A percentile compares a stretch with the other conserved stretches of the same genome.
These are phyloP conservation scores for Nitzschia sp. DNA, from an alignment of 108 stramenopile genomes.

Conservation along the genomic window DNA sequence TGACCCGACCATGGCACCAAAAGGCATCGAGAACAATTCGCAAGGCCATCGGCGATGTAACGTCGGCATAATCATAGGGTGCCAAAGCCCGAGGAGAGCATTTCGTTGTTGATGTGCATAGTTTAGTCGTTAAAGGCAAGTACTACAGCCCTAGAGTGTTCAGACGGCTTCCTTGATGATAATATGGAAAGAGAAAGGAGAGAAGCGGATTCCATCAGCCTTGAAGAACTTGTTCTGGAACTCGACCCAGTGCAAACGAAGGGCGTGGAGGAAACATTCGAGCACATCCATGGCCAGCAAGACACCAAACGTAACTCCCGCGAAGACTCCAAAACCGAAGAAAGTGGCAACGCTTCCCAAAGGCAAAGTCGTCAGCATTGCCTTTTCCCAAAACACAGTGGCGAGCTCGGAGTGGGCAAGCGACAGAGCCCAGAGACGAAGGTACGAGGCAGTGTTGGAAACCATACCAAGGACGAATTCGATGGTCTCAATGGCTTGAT, in stretches of 20 bases:
- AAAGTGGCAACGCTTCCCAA: conserved; percentile 90
- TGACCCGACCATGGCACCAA: too few relatives aligned
- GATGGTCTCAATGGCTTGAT: conserved; percentile 99
- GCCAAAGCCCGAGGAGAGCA: too few relatives aligned
- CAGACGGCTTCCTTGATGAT: conserved; percentile 78
- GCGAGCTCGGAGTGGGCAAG: conserved; percentile 99
- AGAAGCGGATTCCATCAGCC: conserved; percentile 93
- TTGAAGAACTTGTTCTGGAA: conserved; percentile 99
- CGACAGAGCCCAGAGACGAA: conserved; percentile 98
- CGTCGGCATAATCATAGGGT: too few relatives aligned
- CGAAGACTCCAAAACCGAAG: conserved; percentile 95
- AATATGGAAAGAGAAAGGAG: conserved; percentile 87
- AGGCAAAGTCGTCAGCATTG: conserved; percentile 92
- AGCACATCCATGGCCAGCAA: conserved; percentile 98
- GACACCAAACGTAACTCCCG: conserved; percentile 95
- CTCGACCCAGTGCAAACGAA: conserved; percentile 99
- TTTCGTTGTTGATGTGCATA: too few relatives aligned
- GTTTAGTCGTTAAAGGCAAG: too few relatives aligned
- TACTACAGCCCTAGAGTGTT: too few relatives aligned
- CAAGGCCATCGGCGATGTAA: too few relatives aligned
- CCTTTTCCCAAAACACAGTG: conserved; percentile 98
- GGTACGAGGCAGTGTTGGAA: conserved; percentile 99
- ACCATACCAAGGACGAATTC: conserved; percentile 99
- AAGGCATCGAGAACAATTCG: too few relatives aligned
- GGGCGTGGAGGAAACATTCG: conserved; percentile 99